Evolutionary conservation across 176 grass and related monocot species (phyloP), one percentile per base, ranked within the genome.

Genomic region (Aegilops longissima): DNA sequence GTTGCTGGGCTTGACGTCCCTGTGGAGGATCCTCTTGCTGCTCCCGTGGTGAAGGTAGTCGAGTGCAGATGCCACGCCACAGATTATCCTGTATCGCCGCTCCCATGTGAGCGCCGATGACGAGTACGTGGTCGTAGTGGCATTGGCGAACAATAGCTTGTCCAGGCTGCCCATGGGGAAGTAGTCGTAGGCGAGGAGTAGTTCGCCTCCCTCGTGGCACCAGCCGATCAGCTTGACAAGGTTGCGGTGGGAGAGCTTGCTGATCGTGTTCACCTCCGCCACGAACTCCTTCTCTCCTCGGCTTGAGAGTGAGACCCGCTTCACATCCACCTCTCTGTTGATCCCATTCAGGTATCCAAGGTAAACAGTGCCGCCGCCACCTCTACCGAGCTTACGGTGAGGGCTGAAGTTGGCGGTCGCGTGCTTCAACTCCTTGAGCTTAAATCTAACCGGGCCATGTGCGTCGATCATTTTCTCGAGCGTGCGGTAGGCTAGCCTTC

Each of bases 31-130:
- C 70, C 70, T 42, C 70, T 42, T 73, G 70, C 38, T 73, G 70
- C 38, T 73, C 11, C 70, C 70, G 12, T 73, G 70, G 70, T 73
- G 70, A 36, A 90, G 82, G 82, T 90, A 93, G 2, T 90, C 86
- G n/a, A 93, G 24, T 1, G 82, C 66, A 0, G 88, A 88, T 14
- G 92, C 85, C 58, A 93, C 78, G 17, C 92, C 92, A 23, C 65
- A 69, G 3, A 90, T 27, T 1, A 93, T 64, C 67, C 4, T 83
- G 85, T 88, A 66, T 47, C 88, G 83, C 31, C 73, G 62, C 4
- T 84, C 85, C 91, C 91, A 93, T 0, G 79, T 85, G 2, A 93
- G 91, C 18, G 5, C 34, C 34, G 34, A 35, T 35, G 34, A 35
- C 34, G 34, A 35, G 34, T 5, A 35, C 34, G 34, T 35, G 5